These are phyloP conservation scores for Starmera dryadoides DNA, from an alignment of 805 yeast genomes.

Conservation along the genomic window DNA sequence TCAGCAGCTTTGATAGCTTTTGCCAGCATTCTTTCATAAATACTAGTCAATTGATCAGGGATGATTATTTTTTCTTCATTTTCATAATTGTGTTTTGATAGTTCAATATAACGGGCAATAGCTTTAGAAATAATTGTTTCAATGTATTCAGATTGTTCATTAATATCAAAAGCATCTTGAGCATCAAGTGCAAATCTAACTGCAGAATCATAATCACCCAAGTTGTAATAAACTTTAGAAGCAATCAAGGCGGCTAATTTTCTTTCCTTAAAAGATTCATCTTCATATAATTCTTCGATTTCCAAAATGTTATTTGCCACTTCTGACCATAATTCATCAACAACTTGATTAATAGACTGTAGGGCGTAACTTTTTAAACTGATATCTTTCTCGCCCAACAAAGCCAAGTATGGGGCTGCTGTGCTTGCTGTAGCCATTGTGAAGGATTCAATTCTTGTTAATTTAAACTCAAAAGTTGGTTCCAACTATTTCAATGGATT, in stretches of 20 bases:
- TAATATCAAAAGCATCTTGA: conserved; percentile 68
- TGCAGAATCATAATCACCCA: conserved; percentile 89
- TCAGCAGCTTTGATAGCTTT: conserved; percentile 73
- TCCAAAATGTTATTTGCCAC: conserved; percentile 84
- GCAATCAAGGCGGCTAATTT: conserved; percentile 86
- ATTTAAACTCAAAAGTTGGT: no score
- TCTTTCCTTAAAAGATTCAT: conserved; percentile 66
- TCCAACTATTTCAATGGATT: no score
- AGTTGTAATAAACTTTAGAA: conserved; percentile 83
- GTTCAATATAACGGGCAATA: conserved; percentile 70
- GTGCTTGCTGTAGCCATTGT: conserved; percentile 47
- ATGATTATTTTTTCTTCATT: conserved; percentile 27
- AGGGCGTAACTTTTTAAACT: conserved; percentile 79
- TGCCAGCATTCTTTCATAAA: conserved; percentile 82
- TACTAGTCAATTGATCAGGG: conserved; percentile 54
- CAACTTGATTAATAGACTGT: conserved; percentile 69
- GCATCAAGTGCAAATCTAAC: conserved; percentile 86
- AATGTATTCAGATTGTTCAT: conserved; percentile 74
- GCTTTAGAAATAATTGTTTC: conserved; percentile 94
- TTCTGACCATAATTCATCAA: conserved; percentile 95
- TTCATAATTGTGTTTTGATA: conserved; percentile 46
- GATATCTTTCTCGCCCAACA: conserved; percentile 76
- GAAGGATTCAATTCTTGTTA: background rate
- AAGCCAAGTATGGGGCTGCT: conserved; percentile 89
- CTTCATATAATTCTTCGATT: conserved; percentile 89